Percentiles rank a stretch among this genome's conserved stretches.
These are phyloP conservation scores for Danielia reshetovae DNA, from an alignment of 805 yeast genomes.

Conservation along the genomic window DNA sequence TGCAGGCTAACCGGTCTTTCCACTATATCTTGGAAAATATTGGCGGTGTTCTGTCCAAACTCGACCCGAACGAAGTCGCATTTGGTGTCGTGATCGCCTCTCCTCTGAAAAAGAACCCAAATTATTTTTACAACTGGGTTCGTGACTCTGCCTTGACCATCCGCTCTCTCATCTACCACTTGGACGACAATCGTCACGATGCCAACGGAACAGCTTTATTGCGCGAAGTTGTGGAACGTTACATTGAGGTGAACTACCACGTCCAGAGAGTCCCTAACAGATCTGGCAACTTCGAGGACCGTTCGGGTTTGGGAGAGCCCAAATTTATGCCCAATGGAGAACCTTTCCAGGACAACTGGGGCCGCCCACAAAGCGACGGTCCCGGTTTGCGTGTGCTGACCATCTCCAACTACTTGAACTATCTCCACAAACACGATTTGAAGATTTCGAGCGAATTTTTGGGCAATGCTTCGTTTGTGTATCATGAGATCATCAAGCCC, in stretches of 20 bases:
- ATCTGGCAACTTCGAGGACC: slow-evolving; percentile 52
- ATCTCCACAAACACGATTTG: slow-evolving; percentile 28
- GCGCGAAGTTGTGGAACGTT: slow-evolving; percentile 46
- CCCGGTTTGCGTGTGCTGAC: slow-evolving; percentile 80
- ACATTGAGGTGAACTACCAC: slow-evolving; percentile 52
- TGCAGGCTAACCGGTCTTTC: slow-evolving; percentile 42
- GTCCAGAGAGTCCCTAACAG: slow-evolving; percentile 68
- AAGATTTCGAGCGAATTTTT: slow-evolving; percentile 24
- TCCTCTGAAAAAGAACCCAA: slow-evolving; percentile 66
- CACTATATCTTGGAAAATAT: slow-evolving; percentile 49
- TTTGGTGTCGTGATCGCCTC: slow-evolving; percentile 81
- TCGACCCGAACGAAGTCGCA: slow-evolving; percentile 34
- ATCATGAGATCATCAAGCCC: slow-evolving; percentile 52
- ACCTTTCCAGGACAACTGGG: slow-evolving; percentile 71
- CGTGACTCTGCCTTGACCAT: slow-evolving; percentile 86
- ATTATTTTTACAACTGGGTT: slow-evolving; percentile 88
- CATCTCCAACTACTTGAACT: slow-evolving; percentile 49
- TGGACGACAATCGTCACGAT: slow-evolving; percentile 36
- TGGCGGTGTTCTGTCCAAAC: slow-evolving; percentile 44
- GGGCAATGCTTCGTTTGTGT: slow-evolving; percentile 35
- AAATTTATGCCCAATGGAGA: slow-evolving; percentile 68
- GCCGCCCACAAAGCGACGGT: slow-evolving; percentile 94
- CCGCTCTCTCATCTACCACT: slow-evolving; percentile 54
- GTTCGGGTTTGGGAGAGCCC: slow-evolving; percentile 81
- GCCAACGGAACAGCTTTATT: slow-evolving; percentile 6